These are phyloP conservation scores for Eudorina sp. DNA, from an alignment of 139 green algal genomes.

Conservation along the genomic window DNA sequence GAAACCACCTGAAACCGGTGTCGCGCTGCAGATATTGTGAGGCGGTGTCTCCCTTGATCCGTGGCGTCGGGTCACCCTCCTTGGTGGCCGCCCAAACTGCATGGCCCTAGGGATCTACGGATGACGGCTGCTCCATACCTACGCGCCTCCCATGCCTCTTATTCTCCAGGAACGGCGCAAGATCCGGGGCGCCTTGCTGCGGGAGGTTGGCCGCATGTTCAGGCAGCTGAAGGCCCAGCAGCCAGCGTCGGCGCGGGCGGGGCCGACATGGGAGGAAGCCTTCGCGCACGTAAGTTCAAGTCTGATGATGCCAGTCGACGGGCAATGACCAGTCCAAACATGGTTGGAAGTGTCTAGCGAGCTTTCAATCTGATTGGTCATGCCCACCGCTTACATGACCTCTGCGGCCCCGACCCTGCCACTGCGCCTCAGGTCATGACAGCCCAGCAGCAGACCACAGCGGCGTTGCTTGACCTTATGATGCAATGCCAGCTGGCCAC, in stretches of 20 bases:
- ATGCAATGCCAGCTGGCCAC: constrained; percentile 13
- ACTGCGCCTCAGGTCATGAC: background rate
- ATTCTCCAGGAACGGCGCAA: constrained; percentile 67
- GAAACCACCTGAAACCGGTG: no score
- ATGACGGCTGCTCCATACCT: no score
- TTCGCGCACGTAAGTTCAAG: constrained; percentile 67
- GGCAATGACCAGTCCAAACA: no score
- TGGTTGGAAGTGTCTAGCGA: no score
- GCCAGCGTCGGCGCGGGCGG: background rate
- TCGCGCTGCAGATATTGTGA: no score
- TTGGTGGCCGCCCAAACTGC: no score
- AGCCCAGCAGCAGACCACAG: constrained; percentile 75
- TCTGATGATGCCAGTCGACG: no score
- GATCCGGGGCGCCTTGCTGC: constrained; percentile 65
- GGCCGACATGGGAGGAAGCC: constrained; percentile 64
- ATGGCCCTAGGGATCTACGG: no score
- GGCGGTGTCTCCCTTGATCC: no score
- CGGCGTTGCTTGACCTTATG: constrained; percentile 61
- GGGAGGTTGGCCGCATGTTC: constrained; percentile 70
- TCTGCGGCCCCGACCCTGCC: background rate
- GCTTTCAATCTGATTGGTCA: no score
- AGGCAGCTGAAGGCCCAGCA: constrained; percentile 27
- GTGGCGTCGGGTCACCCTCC: no score
- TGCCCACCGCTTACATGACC: no score
- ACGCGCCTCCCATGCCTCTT: background rate